Evolutionary conservation across 306 rosid species (phyloP).

Genomic region (Castanea mollissima): DNA sequence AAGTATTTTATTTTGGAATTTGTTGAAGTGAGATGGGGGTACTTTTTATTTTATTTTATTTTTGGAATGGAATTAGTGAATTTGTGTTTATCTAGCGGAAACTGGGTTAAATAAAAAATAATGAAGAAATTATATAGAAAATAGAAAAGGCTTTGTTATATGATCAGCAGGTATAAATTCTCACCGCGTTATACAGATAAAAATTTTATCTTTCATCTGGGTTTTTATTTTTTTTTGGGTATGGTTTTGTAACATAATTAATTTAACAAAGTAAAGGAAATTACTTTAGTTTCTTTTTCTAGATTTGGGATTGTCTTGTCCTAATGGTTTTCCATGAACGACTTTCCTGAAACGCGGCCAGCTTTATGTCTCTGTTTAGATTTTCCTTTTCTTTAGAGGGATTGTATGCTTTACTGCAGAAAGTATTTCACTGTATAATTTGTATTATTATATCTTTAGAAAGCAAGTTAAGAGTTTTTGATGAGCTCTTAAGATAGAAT

Average conservation of each 20-base stretch:
- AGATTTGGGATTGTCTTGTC: not conserved
- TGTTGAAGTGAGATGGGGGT: not conserved
- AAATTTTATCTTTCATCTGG: not conserved
- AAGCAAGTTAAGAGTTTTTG: slow-evolving; percentile 1
- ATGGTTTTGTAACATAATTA: not conserved
- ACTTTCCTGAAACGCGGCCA: not conserved
- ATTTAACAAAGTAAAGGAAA: not conserved
- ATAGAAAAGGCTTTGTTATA: not conserved
- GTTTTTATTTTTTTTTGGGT: not conserved
- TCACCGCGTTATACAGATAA: not conserved
- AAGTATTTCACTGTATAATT: not conserved
- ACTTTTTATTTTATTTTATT: not conserved
- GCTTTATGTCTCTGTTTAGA: not conserved
- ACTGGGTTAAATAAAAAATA: not conserved
- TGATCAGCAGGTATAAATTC: not conserved
- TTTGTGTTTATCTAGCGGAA: not conserved
- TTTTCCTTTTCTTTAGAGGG: not conserved
- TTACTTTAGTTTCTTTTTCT: not conserved
- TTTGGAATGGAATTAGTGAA: not conserved
- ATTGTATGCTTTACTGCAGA: not conserved
- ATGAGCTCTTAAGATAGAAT: not conserved
- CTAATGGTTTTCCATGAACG: not conserved
- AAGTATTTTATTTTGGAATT: not conserved
- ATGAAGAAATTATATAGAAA: not conserved
- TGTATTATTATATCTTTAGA: not conserved